Evolutionary conservation across 805 yeast genomes (phyloP), one percentile per base, ranked within the genome.

Genomic region (Candida coquimbonensis): DNA sequence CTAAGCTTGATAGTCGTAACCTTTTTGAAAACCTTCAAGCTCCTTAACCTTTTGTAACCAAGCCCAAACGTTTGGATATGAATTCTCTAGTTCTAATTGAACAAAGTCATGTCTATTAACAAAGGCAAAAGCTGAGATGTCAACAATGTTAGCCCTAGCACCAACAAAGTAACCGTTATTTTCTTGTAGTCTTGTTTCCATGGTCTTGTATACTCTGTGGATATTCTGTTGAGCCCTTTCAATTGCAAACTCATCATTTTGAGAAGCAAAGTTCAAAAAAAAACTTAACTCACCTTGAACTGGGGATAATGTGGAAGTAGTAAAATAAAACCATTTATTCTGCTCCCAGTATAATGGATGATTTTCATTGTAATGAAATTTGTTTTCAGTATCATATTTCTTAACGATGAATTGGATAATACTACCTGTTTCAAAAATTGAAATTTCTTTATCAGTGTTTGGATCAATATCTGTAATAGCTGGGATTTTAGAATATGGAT

Each of bases 401-500:
- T 77, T 82, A 38, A 80, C 47, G 67, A 63, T 37, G 34, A 43
- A 43, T 32, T 37, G 59, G 16, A 80, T 56, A 47, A 79, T 78
- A 2, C 83, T 81, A 19, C 75, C 83, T 36, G 77, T 67, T 59
- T 43, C 45, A 32, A 80, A 83, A 49, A 70, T 68, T 9, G 43
- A 40, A 27, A 80, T 57, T 34, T 73, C 64, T 26, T 68, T 56
- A 5, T 75, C 78, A 32, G 38, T 38, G 12, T 70, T 41, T 14
- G 50, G 38, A 32, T 53, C 47, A 25, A 49, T 53, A 31, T 64
- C 67, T 36, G 52, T 65, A 32, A 80, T 59, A 0, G 78, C 71
- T 24, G 85, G 85, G 42, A 80, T 73, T 53, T 77, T 64, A 5
- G 83, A 82, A 53, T 78, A 76, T n/a, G 80, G 78, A 55, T 77